Conservation (phyloP, 192 early-diverging fungal species). For the Chytriomyces sp. region DNA sequence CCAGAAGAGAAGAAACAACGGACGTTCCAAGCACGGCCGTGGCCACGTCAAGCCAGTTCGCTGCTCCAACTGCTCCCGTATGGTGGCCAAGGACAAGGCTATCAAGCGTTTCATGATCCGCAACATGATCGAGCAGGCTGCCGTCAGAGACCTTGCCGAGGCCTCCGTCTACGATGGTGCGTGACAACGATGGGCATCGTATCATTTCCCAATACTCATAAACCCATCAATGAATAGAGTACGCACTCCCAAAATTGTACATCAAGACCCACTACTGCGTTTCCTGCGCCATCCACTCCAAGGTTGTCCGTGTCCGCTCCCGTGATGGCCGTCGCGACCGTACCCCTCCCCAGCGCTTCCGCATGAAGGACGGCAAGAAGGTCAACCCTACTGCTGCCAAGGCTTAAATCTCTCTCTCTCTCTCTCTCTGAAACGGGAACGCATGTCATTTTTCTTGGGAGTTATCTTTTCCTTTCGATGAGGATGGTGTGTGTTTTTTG, state of each 20-base stretch:
- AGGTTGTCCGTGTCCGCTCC: constrained; percentile 93
- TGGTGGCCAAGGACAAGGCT: constrained; percentile 99
- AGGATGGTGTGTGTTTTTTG: no score
- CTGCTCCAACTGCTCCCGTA: constrained; percentile 98
- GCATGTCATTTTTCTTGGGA: no score
- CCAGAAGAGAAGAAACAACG: constrained; percentile 98
- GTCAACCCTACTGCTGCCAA: constrained; percentile 6
- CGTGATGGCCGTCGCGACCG: constrained; percentile 85
- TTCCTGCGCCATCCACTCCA: constrained; percentile 90
- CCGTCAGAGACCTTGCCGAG: constrained; percentile 93
- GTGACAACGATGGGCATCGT: no score
- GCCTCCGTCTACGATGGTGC: constrained; percentile 93
- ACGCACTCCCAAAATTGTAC: constrained; percentile 98
- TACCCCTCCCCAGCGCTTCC: constrained; percentile 88
- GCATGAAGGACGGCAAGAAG: constrained; percentile 44
- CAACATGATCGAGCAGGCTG: constrained; percentile 98
- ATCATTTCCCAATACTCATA: no score
- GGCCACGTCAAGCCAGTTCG: constrained; percentile 97
- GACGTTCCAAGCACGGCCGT: constrained; percentile 98
- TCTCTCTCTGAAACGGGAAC: no score
- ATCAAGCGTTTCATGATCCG: constrained; percentile 99
- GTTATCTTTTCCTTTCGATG: no score
- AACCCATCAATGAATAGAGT: no score
- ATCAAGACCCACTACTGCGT: constrained; percentile 98
- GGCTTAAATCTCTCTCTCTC: no score